phyloP scores from a whole-genome alignment of 2,329 filamentous ascomycete genomes.

The Lachnellula occidentalis region DNA sequence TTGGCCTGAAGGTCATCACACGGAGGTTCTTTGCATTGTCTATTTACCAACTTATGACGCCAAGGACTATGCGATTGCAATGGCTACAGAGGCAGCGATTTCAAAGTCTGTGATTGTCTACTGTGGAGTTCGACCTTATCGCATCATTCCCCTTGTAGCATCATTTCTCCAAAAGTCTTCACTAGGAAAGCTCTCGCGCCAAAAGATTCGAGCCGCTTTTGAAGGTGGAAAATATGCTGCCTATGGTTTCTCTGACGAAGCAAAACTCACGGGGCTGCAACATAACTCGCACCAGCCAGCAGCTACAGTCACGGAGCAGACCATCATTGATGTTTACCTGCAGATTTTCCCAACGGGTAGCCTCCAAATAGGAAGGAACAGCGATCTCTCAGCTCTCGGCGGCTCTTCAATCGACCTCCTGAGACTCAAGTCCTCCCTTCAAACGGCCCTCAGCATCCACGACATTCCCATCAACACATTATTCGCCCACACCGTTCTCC shows the following conservation, averaged over 20 bases:
- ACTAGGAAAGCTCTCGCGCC: conserved; percentile 37
- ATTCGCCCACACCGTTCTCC: conserved; percentile 32
- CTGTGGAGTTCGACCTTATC: conserved; percentile 21
- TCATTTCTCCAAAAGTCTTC: conserved; percentile 31
- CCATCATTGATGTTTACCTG: conserved; percentile 18
- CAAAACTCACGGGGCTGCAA: neutral
- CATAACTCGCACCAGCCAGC: conserved; percentile 10
- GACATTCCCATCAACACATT: conserved; percentile 35
- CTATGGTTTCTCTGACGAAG: neutral
- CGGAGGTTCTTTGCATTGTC: conserved; percentile 37
- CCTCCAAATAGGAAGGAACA: conserved; percentile 16
- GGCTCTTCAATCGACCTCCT: conserved; percentile 25
- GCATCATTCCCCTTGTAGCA: conserved; percentile 27
- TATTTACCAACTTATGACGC: conserved; percentile 32
- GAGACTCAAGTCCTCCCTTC: conserved; percentile 11
- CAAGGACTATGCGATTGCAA: conserved; percentile 22
- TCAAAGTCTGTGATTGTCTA: conserved; percentile 17
- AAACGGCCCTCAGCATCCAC: conserved; percentile 18
- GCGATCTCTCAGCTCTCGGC: conserved; percentile 30
- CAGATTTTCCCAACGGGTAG: conserved; percentile 12
- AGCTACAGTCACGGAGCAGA: conserved; percentile 15
- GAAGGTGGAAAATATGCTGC: conserved; percentile 28
- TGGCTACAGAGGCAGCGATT: conserved; percentile 23
- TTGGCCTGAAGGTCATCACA: conserved; percentile 26
- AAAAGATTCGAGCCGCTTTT: conserved; percentile 30